A percentile compares a stretch with the other conserved stretches of the same genome.
Conservation (phyloP, 176 grass and related monocot genomes). For the barley (Hordeum vulgare) region MorexV3_pseudomolecules_assembly NC_058519.1:117995049-117995548, state of each 20-base stretch:
- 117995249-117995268: slow-evolving; percentile 16
- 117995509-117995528: slow-evolving; percentile 72
- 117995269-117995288: slow-evolving; percentile 36
- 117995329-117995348: slow-evolving; percentile 17
- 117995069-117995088: slow-evolving; percentile 41
- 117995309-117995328: slow-evolving; percentile 31
- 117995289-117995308: slow-evolving; percentile 25
- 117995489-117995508: slow-evolving; percentile 82
- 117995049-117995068: slow-evolving; percentile 70
- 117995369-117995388: slow-evolving; percentile 29
- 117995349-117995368: slow-evolving; percentile 14
- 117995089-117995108: background rate
- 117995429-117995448: slow-evolving; percentile 76
- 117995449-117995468: slow-evolving; percentile 66
- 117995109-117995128: background rate
- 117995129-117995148: background rate
- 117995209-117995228: slow-evolving; percentile 34
- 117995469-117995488: slow-evolving; percentile 64
- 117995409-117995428: slow-evolving; percentile 53
- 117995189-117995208: slow-evolving; percentile 36
- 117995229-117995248: slow-evolving; percentile 23
- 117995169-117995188: slow-evolving; percentile 25
- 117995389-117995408: slow-evolving; percentile 59
- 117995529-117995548: slow-evolving; percentile 75
- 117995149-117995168: background rate